Percentiles rank a stretch among this genome's conserved stretches.
Evolutionary conservation across 1,284 basidiomycete species (phyloP).

Genomic region (Sporisorium scitamineum): DNA sequence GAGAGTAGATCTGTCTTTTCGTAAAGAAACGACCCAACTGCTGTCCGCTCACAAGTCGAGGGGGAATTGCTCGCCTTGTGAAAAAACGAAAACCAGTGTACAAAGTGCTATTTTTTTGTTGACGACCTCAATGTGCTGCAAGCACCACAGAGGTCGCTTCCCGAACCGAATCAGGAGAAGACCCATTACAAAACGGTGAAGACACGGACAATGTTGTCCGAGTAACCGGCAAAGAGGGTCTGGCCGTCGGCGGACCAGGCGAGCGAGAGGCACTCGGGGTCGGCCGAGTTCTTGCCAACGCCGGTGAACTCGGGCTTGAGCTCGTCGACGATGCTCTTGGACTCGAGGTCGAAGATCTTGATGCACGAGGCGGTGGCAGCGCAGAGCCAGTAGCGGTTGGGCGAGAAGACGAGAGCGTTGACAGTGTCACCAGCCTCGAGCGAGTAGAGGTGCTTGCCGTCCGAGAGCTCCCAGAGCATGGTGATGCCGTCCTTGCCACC

Average conservation of each 20-base stretch:
- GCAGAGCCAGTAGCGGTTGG: constrained; percentile 93
- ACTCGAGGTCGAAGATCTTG: constrained; percentile 76
- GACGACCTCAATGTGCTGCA: not conserved
- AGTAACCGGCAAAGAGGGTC: constrained; percentile 84
- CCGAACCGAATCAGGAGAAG: not conserved
- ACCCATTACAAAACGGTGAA: constrained; percentile 69
- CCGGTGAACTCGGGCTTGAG: constrained; percentile 76
- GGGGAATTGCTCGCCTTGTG: not conserved
- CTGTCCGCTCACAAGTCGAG: not conserved
- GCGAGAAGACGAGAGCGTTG: constrained; percentile 99
- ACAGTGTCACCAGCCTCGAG: constrained; percentile 98
- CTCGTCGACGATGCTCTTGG: constrained; percentile 96
- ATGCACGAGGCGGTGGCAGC: constrained; percentile 97
- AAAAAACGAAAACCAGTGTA: not conserved
- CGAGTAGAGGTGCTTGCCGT: constrained; percentile 99
- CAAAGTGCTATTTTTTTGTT: constrained; percentile 5
- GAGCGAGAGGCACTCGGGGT: constrained; percentile 96
- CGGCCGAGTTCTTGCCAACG: constrained; percentile 80
- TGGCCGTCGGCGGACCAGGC: constrained; percentile 99
- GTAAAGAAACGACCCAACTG: not conserved
- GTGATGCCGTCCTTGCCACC: constrained; percentile 97
- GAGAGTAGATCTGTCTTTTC: constrained; percentile 1
- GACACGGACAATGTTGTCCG: constrained; percentile 70
- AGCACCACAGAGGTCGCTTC: not conserved
- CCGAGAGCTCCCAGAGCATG: constrained; percentile 99